Evolutionary conservation across 371 early-diverging fungal species (phyloP), one percentile per base, ranked within the genome.

Genomic region (Mortierella sp.): DNA sequence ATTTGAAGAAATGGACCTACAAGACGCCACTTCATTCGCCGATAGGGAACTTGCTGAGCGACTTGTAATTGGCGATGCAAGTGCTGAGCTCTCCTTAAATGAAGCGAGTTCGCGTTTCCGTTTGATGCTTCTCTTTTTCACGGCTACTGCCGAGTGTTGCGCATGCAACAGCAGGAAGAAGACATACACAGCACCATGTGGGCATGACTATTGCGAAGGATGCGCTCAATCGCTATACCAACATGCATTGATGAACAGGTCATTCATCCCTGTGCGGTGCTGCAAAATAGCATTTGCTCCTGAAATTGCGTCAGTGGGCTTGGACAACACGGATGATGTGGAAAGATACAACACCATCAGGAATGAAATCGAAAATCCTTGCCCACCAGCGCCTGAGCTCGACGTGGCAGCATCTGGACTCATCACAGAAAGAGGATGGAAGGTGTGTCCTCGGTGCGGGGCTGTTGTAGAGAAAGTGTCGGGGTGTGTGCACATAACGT

Each of bases 401-500:
- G 70, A 76, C 33, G 11, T n/a, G 47, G 67, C 63, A 3, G 67
- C 70, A 19, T 60, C 67, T 1, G 59, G 15, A 19, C 19, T 76
- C 10, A 65, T 70, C 57, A 48, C 63, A 15, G 58, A 70, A 41
- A 65, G 62, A 4, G 63, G 45, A 22, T 76, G 76, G 76, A 76
- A 67, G 58, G 24, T 70, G 48, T 76, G 70, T 32, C 3, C 8
- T n/a, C 63, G 63, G 22, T 76, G 76, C 58, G 76, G 76, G 52
- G 70, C 70, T 10, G 70, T 70, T 8, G 67, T 76, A 0, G 76
- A 76, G n/a, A 66, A 67, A 0, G 19, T 33, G 6, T 43, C 53
- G 1, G 76, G 76, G 5, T 76, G 76, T 21, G 63, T 76, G 2
- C 76, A 76, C 19, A 76, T 76, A 10, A 76, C 76, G 0, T 76